Conservation (phyloP, 768 basidiomycete genomes). For the Xerocomellus amylosporus region DNA sequence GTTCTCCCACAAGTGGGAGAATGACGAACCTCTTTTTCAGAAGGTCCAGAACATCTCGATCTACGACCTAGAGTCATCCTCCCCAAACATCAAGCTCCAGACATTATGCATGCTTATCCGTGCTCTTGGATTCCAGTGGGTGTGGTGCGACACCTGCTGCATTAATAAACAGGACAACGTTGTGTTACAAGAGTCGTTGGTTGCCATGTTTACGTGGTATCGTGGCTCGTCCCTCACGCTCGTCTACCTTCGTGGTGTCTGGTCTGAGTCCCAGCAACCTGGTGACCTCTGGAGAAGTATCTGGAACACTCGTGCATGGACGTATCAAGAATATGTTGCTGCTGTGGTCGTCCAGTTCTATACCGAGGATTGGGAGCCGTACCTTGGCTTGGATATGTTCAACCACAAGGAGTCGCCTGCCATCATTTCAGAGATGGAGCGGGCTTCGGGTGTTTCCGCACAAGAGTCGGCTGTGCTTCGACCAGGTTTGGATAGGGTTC, state of each 20-base stretch:
- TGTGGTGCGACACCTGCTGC: constrained; percentile 11
- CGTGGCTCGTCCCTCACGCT: constrained; percentile 2
- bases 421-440: constrained; percentile 2
- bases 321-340: constrained; percentile 14
- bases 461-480: background rate
- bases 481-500: constrained; percentile 1
- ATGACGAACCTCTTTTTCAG: background rate
- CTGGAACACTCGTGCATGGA: constrained; percentile 13
- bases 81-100: background rate
- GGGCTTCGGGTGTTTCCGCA: background rate
- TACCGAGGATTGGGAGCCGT: constrained; percentile 12
- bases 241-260: constrained; percentile 3
- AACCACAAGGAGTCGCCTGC: constrained; percentile 6
- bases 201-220: constrained; percentile 16
- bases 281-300: background rate
- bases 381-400: background rate
- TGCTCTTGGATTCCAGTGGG: background rate
- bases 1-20: constrained; percentile 4
- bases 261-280: background rate
- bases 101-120: background rate
- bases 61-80: background rate
- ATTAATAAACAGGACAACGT: background rate
- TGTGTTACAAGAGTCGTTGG: constrained; percentile 1
- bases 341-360: constrained; percentile 1
- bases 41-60: background rate